Percentiles rank a stretch among this genome's conserved stretches.
Evolutionary conservation across 371 early-diverging fungal species (phyloP).

Genomic region (Syncephalastrum racemosum): DNA sequence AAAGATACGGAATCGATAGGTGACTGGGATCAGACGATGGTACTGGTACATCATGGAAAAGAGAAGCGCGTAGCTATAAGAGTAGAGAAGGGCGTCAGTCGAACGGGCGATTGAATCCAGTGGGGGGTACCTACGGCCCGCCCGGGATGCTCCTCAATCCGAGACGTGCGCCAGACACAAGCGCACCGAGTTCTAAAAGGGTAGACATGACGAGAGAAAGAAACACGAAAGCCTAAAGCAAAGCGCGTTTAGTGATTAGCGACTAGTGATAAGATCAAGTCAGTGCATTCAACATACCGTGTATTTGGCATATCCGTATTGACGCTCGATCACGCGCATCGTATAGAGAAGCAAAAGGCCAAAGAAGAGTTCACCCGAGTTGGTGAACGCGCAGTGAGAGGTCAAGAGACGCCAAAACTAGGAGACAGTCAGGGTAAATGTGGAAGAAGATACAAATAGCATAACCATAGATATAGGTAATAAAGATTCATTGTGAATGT

Average conservation of each 20-base stretch:
- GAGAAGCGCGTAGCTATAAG: conserved; percentile 54
- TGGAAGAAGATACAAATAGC: neutral
- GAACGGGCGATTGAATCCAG: neutral
- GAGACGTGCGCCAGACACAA: conserved; percentile 45
- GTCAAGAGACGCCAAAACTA: conserved; percentile 65
- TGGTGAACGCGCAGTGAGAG: conserved; percentile 62
- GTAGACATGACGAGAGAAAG: conserved; percentile 56
- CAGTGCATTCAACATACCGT: conserved; percentile 36
- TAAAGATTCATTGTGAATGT: conserved; percentile 9
- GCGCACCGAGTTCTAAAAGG: conserved; percentile 50
- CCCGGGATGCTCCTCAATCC: conserved; percentile 58
- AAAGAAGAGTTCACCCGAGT: conserved; percentile 67
- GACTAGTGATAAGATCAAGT: neutral
- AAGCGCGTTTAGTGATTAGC: neutral
- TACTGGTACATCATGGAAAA: conserved; percentile 68
- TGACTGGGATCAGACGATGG: conserved; percentile 57
- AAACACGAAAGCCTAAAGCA: conserved; percentile 56
- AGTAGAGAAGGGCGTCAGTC: neutral
- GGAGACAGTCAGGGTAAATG: neutral
- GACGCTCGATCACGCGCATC: conserved; percentile 72
- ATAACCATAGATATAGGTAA: too few relatives aligned
- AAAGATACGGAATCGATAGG: conserved; percentile 63
- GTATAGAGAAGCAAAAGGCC: conserved; percentile 66
- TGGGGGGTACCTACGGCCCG: conserved; percentile 55
- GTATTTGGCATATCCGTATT: conserved; percentile 71